Evolutionary conservation across 2,329 filamentous ascomycete genomes (phyloP).

Genomic region (Claviceps maximensis): DNA sequence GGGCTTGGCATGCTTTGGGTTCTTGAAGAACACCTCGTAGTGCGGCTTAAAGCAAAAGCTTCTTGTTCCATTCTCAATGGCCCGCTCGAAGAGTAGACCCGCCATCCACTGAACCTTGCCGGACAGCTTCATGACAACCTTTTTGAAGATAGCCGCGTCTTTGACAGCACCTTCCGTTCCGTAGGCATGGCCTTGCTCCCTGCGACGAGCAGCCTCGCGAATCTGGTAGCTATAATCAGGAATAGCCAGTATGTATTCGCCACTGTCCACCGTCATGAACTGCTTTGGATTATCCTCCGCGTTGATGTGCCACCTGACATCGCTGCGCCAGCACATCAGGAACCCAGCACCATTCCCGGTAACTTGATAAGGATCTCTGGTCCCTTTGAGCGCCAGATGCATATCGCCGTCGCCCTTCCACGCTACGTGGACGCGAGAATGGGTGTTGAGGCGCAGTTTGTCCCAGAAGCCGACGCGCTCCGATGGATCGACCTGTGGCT

Average conservation of each 20-base stretch:
- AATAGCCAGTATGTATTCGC: constrained; percentile 86
- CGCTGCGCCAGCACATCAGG: constrained; percentile 95
- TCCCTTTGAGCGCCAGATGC: constrained; percentile 80
- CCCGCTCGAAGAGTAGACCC: constrained; percentile 83
- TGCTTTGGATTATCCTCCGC: constrained; percentile 76
- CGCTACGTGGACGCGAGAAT: constrained; percentile 74
- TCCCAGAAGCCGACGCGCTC: constrained; percentile 97
- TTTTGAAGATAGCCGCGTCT: constrained; percentile 80
- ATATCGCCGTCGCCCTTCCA: constrained; percentile 97
- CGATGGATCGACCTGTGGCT: constrained; percentile 84
- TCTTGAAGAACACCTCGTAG: constrained; percentile 78
- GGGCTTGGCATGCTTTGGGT: constrained; percentile 58
- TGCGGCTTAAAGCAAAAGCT: constrained; percentile 86
- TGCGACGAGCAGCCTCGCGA: constrained; percentile 43
- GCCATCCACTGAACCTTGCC: constrained; percentile 89
- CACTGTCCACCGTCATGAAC: constrained; percentile 92
- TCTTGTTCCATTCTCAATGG: constrained; percentile 56
- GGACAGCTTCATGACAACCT: constrained; percentile 96
- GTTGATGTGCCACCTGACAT: constrained; percentile 78
- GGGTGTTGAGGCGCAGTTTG: constrained; percentile 88
- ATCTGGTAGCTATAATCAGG: constrained; percentile 88
- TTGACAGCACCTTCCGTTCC: constrained; percentile 51
- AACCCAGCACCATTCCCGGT: constrained; percentile 90
- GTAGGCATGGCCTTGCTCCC: constrained; percentile 44
- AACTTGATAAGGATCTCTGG: constrained; percentile 84